Evolutionary conservation across 331 rosid genomes (phyloP), one percentile per base, ranked within the genome.

Genomic region (Pyrus hybrid): DNA sequence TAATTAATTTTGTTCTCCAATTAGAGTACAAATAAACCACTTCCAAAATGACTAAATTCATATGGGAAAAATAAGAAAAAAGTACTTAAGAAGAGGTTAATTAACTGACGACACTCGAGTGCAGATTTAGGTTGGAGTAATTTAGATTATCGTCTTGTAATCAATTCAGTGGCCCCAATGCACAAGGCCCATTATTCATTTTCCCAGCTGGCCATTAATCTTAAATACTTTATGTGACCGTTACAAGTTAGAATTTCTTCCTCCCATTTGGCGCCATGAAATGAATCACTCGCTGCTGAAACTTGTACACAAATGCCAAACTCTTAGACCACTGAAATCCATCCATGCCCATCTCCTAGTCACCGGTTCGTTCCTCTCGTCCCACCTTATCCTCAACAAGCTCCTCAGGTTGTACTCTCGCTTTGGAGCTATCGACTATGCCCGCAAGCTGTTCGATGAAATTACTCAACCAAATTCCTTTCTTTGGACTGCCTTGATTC

Each of bases 201-300:
- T 17, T 30, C 68, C 17, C 1, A 12, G 22, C 20, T 7, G 10
- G 20, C 29, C 71, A 1, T 43, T 16, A n/a, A 37, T 43, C 22
- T 43, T 20, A 22, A 68, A 0, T 68, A 13, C 10, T 68, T 41
- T 7, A 2, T 43, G n/a, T 35, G 58, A 43, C 72, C 45, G 45
- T 29, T 29, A 17, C 14, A 29, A 18, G 14, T 29, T 8, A 3
- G 68, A 63, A 17, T 53, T 54, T 29, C 64, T 5, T 29, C 75
- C 47, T 71, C n/a, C 41, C 25, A 16, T 71, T 71, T 71, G 75
- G 75, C 75, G 75, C 75, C 75, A 71, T 53, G 65, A 30, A n/a
- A 71, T 54, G 75, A 54, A 56, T 18, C 29, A 30, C 14, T 56
- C 49, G 12, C 35, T 54, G 3, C 57, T 54, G 75, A 71, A 71